phyloP scores from a whole-genome alignment of 2,329 filamentous ascomycete species.

The Fusarium sp. region DNA sequence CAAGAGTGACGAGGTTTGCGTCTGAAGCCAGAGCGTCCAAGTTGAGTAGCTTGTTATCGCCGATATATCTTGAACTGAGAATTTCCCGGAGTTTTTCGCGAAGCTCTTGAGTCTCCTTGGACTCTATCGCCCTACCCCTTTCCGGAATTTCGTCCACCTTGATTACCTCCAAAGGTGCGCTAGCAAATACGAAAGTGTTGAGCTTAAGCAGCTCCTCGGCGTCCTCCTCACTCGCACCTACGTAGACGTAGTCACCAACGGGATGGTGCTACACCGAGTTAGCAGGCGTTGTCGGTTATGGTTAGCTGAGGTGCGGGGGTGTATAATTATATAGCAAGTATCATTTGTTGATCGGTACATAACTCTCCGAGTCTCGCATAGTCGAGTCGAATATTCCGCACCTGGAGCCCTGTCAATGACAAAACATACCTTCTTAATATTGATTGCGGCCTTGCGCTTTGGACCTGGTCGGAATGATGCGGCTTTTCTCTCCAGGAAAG shows the following conservation, averaged over 20 bases:
- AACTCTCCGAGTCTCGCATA: constrained; percentile 35
- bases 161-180: constrained; percentile 67
- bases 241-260: constrained; percentile 75
- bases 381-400: constrained; percentile 39
- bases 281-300: constrained; percentile 62
- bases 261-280: constrained; percentile 76
- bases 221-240: constrained; percentile 73
- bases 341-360: constrained; percentile 34
- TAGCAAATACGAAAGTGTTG: constrained; percentile 76
- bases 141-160: constrained; percentile 57
- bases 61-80: constrained; percentile 78
- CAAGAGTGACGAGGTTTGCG: constrained; percentile 75
- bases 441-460: constrained; percentile 70
- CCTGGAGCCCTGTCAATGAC: constrained; percentile 49
- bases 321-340: constrained; percentile 36
- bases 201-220: constrained; percentile 73
- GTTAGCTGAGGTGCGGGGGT: constrained; percentile 36
- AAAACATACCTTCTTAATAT: constrained; percentile 82
- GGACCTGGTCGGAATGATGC: constrained; percentile 60
- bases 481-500: constrained; percentile 78
- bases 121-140: constrained; percentile 57
- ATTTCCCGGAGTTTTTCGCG: constrained; percentile 76
- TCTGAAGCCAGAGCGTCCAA: constrained; percentile 83
- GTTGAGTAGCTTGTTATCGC: constrained; percentile 78
- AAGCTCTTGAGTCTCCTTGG: constrained; percentile 67